A percentile compares a stretch with the other conserved stretches of the same genome.
Evolutionary conservation across 257 asterid genomes (phyloP).

Genomic region (Apocynum venetum): DNA sequence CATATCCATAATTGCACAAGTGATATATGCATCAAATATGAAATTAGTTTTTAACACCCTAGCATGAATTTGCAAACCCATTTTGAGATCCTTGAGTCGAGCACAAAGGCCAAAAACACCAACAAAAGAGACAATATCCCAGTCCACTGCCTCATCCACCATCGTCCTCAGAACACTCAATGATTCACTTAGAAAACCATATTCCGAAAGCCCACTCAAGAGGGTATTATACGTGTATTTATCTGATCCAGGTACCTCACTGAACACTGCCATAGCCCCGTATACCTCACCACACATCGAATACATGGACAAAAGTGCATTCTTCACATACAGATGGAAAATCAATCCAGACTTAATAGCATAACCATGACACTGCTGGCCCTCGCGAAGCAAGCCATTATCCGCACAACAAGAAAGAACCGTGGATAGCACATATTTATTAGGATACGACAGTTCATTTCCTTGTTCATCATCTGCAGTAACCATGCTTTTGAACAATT

Average conservation of each 20-base stretch:
- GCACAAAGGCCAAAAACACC: conserved; percentile 60
- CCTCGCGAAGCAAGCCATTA: conserved; percentile 49
- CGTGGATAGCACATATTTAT: conserved; percentile 60
- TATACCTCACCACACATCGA: conserved; percentile 37
- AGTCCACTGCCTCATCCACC: conserved; percentile 31
- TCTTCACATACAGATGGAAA: conserved; percentile 61
- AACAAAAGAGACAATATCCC: conserved; percentile 65
- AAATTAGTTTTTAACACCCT: conserved; percentile 44
- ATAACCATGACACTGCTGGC: conserved; percentile 70
- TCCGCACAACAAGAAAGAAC: conserved; percentile 66
- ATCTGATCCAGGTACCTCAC: conserved; percentile 50
- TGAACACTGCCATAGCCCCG: conserved; percentile 47
- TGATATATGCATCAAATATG: conserved; percentile 47
- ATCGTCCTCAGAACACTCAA: conserved; percentile 42
- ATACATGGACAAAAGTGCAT: conserved; percentile 62
- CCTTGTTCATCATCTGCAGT: conserved; percentile 21
- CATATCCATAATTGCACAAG: conserved; percentile 65
- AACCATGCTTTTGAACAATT: conserved; percentile 49
- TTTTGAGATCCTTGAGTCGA: conserved; percentile 40
- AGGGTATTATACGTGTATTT: conserved; percentile 56
- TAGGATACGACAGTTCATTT: conserved; percentile 29
- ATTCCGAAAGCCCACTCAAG: conserved; percentile 50
- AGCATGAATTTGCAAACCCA: conserved; percentile 64
- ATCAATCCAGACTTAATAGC: conserved; percentile 66
- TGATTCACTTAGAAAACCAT: conserved; percentile 40